phyloP scores from a whole-genome alignment of 768 basidiomycete species.

The Suillus fuscotomentosus region DNA sequence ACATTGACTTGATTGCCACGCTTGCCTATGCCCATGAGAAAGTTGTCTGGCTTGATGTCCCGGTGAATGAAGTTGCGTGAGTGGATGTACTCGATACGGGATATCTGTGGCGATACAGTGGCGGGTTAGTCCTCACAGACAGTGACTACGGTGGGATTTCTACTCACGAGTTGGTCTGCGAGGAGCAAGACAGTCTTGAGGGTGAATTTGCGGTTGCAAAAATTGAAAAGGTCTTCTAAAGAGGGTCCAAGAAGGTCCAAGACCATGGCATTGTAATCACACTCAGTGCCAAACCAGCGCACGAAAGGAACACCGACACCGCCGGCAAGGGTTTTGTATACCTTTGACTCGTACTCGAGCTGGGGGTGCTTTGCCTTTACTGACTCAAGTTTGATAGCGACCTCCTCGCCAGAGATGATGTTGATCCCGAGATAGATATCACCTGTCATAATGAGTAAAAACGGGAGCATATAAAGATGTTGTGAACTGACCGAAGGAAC shows the following conservation, averaged over 20 bases:
- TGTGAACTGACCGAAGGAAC: slow-evolving; percentile 82
- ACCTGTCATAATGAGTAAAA: slow-evolving; percentile 46
- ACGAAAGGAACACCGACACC: slow-evolving; percentile 99
- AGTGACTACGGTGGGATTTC: slow-evolving; percentile 9
- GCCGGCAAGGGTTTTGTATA: slow-evolving; percentile 97
- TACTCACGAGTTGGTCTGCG: slow-evolving; percentile 89
- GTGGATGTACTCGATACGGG: slow-evolving; percentile 98
- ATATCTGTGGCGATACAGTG: slow-evolving; percentile 59
- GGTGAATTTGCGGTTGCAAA: slow-evolving; percentile 96
- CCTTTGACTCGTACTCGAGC: slow-evolving; percentile 96
- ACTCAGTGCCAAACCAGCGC: slow-evolving; percentile 92
- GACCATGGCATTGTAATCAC: slow-evolving; percentile 99
- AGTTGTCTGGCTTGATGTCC: slow-evolving; percentile 99
- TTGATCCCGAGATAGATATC: slow-evolving; percentile 99
- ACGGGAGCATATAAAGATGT: slow-evolving; percentile 4
- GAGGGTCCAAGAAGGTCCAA: slow-evolving; percentile 93
- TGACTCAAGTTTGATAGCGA: slow-evolving; percentile 99
- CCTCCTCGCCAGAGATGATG: slow-evolving; percentile 99
- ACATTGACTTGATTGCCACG: slow-evolving; percentile 99
- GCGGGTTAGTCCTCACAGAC: slow-evolving; percentile 44
- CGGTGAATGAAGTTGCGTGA: slow-evolving; percentile 98
- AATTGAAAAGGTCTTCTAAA: slow-evolving; percentile 90
- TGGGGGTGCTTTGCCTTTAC: slow-evolving; percentile 99
- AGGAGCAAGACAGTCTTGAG: slow-evolving; percentile 96
- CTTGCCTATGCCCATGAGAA: slow-evolving; percentile 99